Conservation (phyloP, 768 basidiomycete species). For the Hebeloma cylindrosporum region DNA sequence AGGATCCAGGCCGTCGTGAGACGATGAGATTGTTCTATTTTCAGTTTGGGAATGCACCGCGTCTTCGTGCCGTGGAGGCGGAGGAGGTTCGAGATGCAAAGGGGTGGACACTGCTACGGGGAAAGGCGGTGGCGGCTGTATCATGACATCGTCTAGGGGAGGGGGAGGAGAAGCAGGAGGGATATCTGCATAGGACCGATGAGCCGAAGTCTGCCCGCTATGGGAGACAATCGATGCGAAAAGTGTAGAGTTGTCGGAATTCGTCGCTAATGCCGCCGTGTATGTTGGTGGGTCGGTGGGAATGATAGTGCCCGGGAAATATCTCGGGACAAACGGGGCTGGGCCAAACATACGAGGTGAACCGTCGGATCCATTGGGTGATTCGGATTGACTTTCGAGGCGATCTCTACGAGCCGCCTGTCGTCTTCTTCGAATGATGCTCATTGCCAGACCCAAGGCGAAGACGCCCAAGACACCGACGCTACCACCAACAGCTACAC, state of each 20-base stretch:
- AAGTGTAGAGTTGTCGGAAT: slow-evolving; percentile 24
- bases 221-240: slow-evolving; percentile 18
- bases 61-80: slow-evolving; percentile 2
- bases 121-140: slow-evolving; percentile 21
- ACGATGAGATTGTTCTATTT: background rate
- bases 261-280: slow-evolving; percentile 17
- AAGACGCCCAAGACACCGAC: slow-evolving; percentile 51
- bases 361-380: slow-evolving; percentile 35
- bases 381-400: slow-evolving; percentile 29
- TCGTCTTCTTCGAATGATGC: slow-evolving; percentile 48
- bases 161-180: slow-evolving; percentile 29
- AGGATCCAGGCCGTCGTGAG: too few relatives aligned
- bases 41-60: background rate
- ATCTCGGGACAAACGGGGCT: slow-evolving; percentile 52
- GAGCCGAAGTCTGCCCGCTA: slow-evolving; percentile 12
- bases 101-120: slow-evolving; percentile 9
- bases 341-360: slow-evolving; percentile 45
- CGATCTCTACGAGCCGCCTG: slow-evolving; percentile 42
- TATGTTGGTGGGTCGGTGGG: slow-evolving; percentile 34
- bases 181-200: slow-evolving; percentile 31
- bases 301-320: slow-evolving; percentile 52
- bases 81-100: slow-evolving; percentile 1
- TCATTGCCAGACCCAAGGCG: slow-evolving; percentile 48
- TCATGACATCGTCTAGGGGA: slow-evolving; percentile 13
- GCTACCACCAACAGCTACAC: slow-evolving; percentile 50